phyloP scores from a whole-genome alignment of 768 basidiomycete genomes.

The Amanita brunnescens region DNA sequence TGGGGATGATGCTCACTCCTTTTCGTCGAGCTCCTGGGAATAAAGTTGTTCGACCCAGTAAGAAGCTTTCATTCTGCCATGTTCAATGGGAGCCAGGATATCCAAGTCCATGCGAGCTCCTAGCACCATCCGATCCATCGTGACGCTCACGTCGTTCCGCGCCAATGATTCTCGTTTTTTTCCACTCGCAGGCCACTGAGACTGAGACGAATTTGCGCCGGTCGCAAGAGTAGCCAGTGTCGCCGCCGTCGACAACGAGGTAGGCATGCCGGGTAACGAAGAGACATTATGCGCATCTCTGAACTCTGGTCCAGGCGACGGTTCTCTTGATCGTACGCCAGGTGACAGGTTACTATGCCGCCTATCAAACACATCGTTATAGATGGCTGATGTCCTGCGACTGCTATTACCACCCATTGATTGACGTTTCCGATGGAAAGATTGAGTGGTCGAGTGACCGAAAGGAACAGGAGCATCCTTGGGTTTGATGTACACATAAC shows the following conservation, averaged over 20 bases:
- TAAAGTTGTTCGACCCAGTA: slow-evolving; percentile 66
- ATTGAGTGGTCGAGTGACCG: slow-evolving; percentile 11
- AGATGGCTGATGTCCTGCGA: slow-evolving; percentile 31
- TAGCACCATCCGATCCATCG: slow-evolving; percentile 61
- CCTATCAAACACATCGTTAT: slow-evolving; percentile 23
- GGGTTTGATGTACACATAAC: slow-evolving; percentile 59
- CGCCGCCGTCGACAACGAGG: slow-evolving; percentile 41
- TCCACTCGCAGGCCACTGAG: slow-evolving; percentile 20
- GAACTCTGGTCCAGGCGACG: slow-evolving; percentile 25
- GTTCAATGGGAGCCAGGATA: slow-evolving; percentile 34
- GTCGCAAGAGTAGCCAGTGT: slow-evolving; percentile 42
- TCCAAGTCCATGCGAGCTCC: slow-evolving; percentile 43
- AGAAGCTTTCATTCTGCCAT: slow-evolving; percentile 59
- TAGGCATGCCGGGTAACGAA: slow-evolving; percentile 43
- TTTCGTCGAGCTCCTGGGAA: slow-evolving; percentile 34
- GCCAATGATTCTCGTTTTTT: slow-evolving; percentile 35
- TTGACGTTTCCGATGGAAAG: slow-evolving; percentile 24
- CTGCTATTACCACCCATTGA: slow-evolving; percentile 27
- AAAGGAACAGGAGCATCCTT: slow-evolving; percentile 41
- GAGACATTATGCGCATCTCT: slow-evolving; percentile 35
- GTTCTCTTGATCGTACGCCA: slow-evolving; percentile 23
- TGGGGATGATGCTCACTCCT: slow-evolving; percentile 37
- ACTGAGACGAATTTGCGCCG: slow-evolving; percentile 17
- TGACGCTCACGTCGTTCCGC: slow-evolving; percentile 48
- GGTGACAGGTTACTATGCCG: slow-evolving; percentile 32